Base-by-base conservation (phyloP, 1,284 basidiomycete genomes). In the Rhizopogon parksii region DNA sequence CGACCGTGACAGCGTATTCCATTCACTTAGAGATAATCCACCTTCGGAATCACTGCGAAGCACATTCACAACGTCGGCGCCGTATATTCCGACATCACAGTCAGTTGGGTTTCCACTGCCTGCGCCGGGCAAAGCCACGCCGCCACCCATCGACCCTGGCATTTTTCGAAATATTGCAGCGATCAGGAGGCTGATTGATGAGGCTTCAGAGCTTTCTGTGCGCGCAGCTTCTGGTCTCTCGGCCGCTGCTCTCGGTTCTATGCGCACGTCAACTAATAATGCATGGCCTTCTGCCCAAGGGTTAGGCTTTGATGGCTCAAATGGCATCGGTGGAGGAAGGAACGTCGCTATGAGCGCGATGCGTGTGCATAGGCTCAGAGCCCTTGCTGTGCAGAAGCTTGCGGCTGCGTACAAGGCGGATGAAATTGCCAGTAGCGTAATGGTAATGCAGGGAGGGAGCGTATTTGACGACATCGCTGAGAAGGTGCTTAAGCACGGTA, bases 391-490 rank as follows among this genome's bases (percentile, higher is more conserved):
- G 17, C 84, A 89, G 64, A 90, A 90, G 62, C 72, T 91, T 27
- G 86, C 89, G 0, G 78, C 82, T 21, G 88, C 89, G 9, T 92
- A 91, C 61, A 81, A 81, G 60, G 74, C 79, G 15, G 88, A 92
- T 62, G 88, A 92, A 64, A 88, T 92, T 59, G 89, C 89, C 1
- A 86, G 86, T 1, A 88, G 86, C 61, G 89, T 92, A 34, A 88
- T 91, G 83, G 81, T 91, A 36, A 92, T 92, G 88, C 89, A 91
- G 62, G 86, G 88, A 27, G 88, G 89, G 2, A 90, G 82, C 56
- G 85, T 91, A 2, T 88, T 92, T 58, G 88, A 92, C 58, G 89
- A 92, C 60, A 75, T 92, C 12, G 88, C 88, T 1, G 86, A 89
- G 62, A 75, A 82, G 14, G 88, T 92, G 14, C 76, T 91, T 46